These are phyloP conservation scores for Acanthamoeba castellanii DNA, from an alignment of 208 protist species.

Conservation along the genomic window DNA sequence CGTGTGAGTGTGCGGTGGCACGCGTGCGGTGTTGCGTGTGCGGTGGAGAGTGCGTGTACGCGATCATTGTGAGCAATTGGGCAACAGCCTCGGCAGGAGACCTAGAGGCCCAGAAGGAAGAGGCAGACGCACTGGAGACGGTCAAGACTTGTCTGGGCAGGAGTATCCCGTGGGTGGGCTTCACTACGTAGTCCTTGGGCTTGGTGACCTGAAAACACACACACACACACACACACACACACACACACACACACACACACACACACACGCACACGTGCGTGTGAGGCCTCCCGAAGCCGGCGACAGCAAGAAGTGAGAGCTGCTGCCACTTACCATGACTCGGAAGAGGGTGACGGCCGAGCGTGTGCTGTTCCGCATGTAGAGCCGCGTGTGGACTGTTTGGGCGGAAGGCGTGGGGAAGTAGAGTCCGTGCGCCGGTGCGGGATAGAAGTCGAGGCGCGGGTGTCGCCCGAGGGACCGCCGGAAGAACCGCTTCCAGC, in stretches of 20 bases:
- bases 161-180: not conserved
- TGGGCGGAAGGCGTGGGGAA: not conserved
- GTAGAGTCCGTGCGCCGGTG: not conserved
- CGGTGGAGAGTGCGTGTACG: no score
- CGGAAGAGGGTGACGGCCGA: conserved; percentile 4
- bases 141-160: not conserved
- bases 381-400: not conserved
- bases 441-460: conserved; percentile 22
- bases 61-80: no score
- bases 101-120: no score
- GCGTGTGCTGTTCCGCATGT: conserved; percentile 40
- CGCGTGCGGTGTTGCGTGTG: no score
- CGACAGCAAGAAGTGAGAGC: not conserved
- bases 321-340: not conserved
- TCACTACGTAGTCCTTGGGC: not conserved
- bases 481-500: conserved; percentile 12
- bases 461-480: not conserved
- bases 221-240: no score
- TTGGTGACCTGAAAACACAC: not conserved
- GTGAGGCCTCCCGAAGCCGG: no score
- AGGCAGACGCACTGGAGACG: not conserved
- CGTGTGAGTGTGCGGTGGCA: no score
- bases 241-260: no score
- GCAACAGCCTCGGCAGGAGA: no score
- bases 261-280: no score